Evolutionary conservation across 169 alveolate genomes (phyloP), one percentile per base, ranked within the genome.

Genomic region (Plasmodium blacklocki): DNA sequence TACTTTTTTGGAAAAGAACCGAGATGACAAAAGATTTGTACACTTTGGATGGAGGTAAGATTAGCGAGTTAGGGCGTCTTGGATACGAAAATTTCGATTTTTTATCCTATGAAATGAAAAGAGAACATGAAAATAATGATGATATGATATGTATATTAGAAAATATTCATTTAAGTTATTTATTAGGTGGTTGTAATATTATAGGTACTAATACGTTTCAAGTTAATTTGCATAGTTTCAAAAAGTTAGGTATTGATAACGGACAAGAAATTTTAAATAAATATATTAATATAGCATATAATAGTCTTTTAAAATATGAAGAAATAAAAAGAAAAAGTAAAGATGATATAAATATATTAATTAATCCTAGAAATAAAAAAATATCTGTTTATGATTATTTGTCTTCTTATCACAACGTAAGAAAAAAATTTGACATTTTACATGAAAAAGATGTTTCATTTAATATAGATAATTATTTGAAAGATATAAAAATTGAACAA

Each of bases 11-110:
- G 23, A 18, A 56, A 56, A n/a, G 15, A 23, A 19, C 12, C 15
- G 3, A 29, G 39, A 78, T 78, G 89, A 59, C 11, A 19, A 78
- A 78, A 9, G 50, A 67, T 3, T n/a, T 78, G 14, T 66, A 52
- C 45, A 78, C 80, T 12, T 64, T 78, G 11, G 89, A 78, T 78
- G 89, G 89, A 15, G 89, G 89, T 0, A 78, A 66, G 54, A 78
- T 78, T 26, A 47, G 60, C 8, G 89, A 78, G 56, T 26, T 78
- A 6, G 89, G 67, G 12, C 56, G 89, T 15, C n/a, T 78, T 19
- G 67, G 80, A 4, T 6, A 64, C 19, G 7, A n/a, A 2, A 64
- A 66, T 14, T 78, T 78, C 47, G 89, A 78, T 52, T 78, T 78
- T 45, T 70, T 78, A 21, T 78, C 89, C 19, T 74, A 19, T 5